Base-by-base conservation (phyloP, 2,329 filamentous ascomycete genomes). In the Pseudocercospora fijiensis region DNA sequence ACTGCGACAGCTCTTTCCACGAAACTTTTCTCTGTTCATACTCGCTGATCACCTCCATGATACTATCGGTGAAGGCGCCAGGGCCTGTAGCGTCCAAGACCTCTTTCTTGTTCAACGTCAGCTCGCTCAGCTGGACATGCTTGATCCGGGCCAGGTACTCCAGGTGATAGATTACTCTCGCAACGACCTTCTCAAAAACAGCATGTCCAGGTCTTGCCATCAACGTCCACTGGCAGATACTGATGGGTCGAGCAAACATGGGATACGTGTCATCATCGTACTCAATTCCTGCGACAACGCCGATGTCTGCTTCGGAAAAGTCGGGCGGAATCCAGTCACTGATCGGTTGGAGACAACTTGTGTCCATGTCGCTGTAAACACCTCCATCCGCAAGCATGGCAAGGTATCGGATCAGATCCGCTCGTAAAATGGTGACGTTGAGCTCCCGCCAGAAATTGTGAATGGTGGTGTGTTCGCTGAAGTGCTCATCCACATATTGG, bases 351-450 rank as follows among this genome's bases (percentile, higher is more conserved):
- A 52, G 41, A 56, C 67, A 68, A 13, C 61, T 63, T 11, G 64
- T 67, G 57, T 70, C 69, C n/a, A 69, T 64, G 37, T 70, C 69
- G n/a, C 58, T 28, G 58, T 70, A 70, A 1, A 65, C 59, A 30
- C 69, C 69, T 28, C 69, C 67, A 10, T 70, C 67, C 4, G 60
- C 61, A 6, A 66, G 60, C 8, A 70, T 55, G 8, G 62, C 57
- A 41, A 70, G 37, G 37, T 70, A 70, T 20, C 69, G 57, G 24
- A 67, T 63, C 41, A 64, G 53, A 41, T 69, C 69, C 11, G 67
- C 65, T 18, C 67, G 65, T 2, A 69, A 45, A 20, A 67, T 64
- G 7, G 37, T 27, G 28, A 67, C 65, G 24, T 22, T 49, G 18
- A 61, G 53, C 16, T 43, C 24, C 24, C 63, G 55, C 13, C 56